Evolutionary conservation across 2,329 filamentous ascomycete species (phyloP).

Genomic region (Colletotrichum aenigma): DNA sequence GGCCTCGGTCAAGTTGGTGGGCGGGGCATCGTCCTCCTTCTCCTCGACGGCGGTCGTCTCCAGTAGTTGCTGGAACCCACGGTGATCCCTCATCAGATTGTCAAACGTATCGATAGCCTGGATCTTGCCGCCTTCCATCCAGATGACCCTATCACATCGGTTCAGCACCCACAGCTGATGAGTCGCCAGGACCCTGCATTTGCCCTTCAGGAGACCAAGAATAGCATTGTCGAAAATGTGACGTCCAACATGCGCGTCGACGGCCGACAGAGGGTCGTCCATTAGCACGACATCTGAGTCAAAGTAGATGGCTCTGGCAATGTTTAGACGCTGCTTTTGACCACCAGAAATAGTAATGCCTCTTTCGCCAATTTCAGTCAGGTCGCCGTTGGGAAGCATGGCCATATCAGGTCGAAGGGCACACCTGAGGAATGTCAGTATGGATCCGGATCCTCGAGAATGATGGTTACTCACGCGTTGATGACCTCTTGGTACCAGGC

Average conservation of each 20-base stretch:
- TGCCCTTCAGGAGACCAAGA: constrained; percentile 83
- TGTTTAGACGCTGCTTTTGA: constrained; percentile 94
- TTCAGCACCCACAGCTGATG: constrained; percentile 94
- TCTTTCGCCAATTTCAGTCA: constrained; percentile 92
- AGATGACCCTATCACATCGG: constrained; percentile 89
- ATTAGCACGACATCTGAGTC: constrained; percentile 71
- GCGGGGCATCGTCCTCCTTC: constrained; percentile 56
- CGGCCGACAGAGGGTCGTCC: constrained; percentile 72
- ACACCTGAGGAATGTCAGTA: constrained; percentile 55
- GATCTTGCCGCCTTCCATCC: constrained; percentile 87
- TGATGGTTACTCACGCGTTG: constrained; percentile 60
- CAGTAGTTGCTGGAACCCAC: constrained; percentile 84
- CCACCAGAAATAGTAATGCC: constrained; percentile 96
- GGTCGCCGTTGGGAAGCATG: constrained; percentile 88
- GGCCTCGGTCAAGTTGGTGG: constrained; percentile 45
- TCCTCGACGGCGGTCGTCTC: constrained; percentile 79
- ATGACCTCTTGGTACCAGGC: constrained; percentile 87
- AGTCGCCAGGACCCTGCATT: constrained; percentile 89
- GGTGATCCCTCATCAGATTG: constrained; percentile 80
- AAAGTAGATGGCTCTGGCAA: constrained; percentile 80
- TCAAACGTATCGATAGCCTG: constrained; percentile 88
- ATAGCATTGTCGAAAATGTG: constrained; percentile 95
- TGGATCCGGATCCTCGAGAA: neutral
- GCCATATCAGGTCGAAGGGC: constrained; percentile 85
- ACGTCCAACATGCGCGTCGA: constrained; percentile 72